Conservation (phyloP, 495 filamentous ascomycete species). For the Xanthoparmelia taractica region DNA sequence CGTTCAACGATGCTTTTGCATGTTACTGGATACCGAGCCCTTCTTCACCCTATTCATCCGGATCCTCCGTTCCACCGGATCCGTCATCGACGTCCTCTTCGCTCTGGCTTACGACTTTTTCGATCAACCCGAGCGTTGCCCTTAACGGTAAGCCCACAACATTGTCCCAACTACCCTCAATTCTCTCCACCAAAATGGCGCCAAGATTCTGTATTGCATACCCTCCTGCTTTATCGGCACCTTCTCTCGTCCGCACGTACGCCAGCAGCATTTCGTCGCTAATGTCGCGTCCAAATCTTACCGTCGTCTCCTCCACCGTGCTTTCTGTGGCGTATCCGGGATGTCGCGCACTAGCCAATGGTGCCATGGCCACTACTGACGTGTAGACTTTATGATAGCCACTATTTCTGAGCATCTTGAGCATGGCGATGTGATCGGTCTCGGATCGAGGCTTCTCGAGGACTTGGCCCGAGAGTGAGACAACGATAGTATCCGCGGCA, state of each 20-base stretch:
- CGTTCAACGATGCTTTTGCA: not conserved
- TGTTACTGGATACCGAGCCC: not conserved
- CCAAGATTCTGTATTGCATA: constrained; percentile 90
- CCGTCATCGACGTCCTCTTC: constrained; percentile 38
- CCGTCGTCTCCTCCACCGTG: constrained; percentile 78
- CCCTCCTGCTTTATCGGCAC: constrained; percentile 91
- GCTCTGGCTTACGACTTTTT: constrained; percentile 59
- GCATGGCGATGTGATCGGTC: constrained; percentile 74
- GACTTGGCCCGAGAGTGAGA: constrained; percentile 61
- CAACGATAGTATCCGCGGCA: constrained; percentile 87
- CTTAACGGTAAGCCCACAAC: constrained; percentile 89
- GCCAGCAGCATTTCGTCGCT: constrained; percentile 75
- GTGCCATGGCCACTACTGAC: constrained; percentile 71
- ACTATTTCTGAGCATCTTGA: constrained; percentile 68
- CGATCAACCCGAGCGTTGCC: constrained; percentile 70
- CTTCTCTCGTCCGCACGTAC: constrained; percentile 88
- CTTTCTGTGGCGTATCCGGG: constrained; percentile 81
- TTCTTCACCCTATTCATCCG: not conserved
- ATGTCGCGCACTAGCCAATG: constrained; percentile 61
- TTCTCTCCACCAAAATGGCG: constrained; percentile 74
- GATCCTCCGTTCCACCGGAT: constrained; percentile 24
- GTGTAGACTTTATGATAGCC: constrained; percentile 72
- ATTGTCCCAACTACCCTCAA: constrained; percentile 89
- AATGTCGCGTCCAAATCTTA: constrained; percentile 65
- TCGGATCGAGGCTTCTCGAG: constrained; percentile 83